Evolutionary conservation across 345 rosid genomes (phyloP).

Genomic region (Iberis pinnata): DNA sequence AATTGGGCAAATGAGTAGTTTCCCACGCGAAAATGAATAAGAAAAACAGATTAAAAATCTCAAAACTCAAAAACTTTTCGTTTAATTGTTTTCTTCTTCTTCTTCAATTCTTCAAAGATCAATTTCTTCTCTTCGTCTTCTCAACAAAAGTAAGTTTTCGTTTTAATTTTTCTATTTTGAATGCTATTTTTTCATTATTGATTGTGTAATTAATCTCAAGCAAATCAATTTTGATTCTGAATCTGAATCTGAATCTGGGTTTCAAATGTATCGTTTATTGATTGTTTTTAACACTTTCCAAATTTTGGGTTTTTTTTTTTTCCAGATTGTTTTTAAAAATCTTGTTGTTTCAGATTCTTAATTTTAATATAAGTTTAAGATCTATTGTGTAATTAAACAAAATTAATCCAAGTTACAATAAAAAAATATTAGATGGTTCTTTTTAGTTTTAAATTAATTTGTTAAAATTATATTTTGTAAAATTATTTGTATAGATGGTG

Average conservation of each 20-base stretch:
- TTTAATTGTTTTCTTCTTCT: not conserved
- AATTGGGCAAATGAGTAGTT: not conserved
- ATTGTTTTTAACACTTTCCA: not conserved
- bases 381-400: slow-evolving; percentile 6
- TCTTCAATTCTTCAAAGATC: not conserved
- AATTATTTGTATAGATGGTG: no score
- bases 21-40: slow-evolving; percentile 3
- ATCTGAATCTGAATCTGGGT: not conserved
- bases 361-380: slow-evolving; percentile 18
- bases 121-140: slow-evolving; percentile 1
- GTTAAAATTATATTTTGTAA: not conserved
- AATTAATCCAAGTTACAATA: no score
- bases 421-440: not conserved
- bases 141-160: not conserved
- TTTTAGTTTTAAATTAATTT: not conserved
- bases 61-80: not conserved
- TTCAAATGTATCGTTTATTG: not conserved
- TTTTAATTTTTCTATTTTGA: not conserved
- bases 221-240: not conserved
- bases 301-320: not conserved
- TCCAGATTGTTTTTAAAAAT: not conserved
- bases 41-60: not conserved
- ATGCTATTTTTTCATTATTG: no score
- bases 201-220: not conserved
- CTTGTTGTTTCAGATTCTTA: not conserved